Conservation (phyloP, 192 early-diverging fungal species). For the Coemansia sp. region DNA sequence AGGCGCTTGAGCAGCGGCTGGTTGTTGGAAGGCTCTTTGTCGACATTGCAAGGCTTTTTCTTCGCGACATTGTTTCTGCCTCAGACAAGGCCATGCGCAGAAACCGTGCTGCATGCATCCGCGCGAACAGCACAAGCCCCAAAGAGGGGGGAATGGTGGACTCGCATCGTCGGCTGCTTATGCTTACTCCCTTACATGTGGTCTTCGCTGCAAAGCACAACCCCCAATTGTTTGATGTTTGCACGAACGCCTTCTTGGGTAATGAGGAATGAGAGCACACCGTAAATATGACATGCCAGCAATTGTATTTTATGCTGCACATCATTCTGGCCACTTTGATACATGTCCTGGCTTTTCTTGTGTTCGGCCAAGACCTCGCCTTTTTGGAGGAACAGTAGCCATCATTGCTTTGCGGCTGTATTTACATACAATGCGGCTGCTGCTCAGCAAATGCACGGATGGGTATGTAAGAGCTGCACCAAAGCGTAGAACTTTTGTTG, state of each 20-base stretch:
- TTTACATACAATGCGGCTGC: too few relatives aligned
- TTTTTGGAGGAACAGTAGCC: too few relatives aligned
- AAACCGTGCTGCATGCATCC: slow-evolving; percentile 19
- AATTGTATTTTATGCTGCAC: slow-evolving; percentile 7
- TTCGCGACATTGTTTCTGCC: slow-evolving; percentile 38
- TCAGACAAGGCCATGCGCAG: slow-evolving; percentile 33
- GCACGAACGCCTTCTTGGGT: slow-evolving; percentile 42
- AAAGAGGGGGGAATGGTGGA: background rate
- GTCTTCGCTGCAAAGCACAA: slow-evolving; percentile 38
- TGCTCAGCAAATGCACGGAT: too few relatives aligned
- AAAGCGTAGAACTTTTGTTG: background rate
- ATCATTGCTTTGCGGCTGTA: too few relatives aligned
- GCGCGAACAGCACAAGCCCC: background rate
- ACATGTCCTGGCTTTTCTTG: background rate
- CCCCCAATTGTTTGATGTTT: slow-evolving; percentile 43
- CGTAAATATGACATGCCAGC: background rate
- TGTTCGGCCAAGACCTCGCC: too few relatives aligned
- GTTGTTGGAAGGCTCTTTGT: slow-evolving; percentile 43
- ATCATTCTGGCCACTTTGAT: slow-evolving; percentile 8
- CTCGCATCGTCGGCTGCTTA: slow-evolving; percentile 16
- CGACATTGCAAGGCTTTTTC: slow-evolving; percentile 43
- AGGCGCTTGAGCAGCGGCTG: slow-evolving; percentile 45
- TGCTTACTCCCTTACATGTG: slow-evolving; percentile 50
- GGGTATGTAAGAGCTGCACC: too few relatives aligned
- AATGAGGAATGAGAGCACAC: background rate